Base-by-base conservation (phyloP, 2,329 filamentous ascomycete species). In the Corynespora cassiicola region DNA sequence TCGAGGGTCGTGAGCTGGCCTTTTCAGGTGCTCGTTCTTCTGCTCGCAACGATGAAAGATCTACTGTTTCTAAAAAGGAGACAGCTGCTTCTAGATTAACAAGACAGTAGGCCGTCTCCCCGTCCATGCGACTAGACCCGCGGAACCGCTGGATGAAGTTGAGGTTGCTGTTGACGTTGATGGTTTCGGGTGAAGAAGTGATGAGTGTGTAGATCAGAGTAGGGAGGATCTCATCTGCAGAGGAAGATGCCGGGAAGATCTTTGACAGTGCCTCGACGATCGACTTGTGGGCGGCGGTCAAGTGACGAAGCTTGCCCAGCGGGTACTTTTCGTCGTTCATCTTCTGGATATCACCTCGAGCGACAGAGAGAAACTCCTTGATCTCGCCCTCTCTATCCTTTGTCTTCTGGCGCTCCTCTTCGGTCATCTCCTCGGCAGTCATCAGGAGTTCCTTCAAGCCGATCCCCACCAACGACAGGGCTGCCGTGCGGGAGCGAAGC, bases 121-220 rank as follows among this genome's bases (percentile, higher is more conserved):
- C 94, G 40, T 95, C 90, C 23, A 97, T 81, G 58, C 92, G 96
- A 49, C 77, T 85, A 35, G 88, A 82, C 65, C 89, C 88, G 39
- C 94, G 84, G 65, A 99, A 99, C 46, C 87, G 78, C 63, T 97
- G 91, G 52, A 97, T 90, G 65, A 97, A 99, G 54, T 87, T 84
- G n/a, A 95, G 76, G 65, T 99, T 95, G 74, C 92, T 97, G 60
- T 96, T 90, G 38, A 91, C 86, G 65, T 91, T 88, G 31, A 97
- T 85, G 21, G 85, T 82, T 66, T 94, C 88, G 0, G 91, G 87
- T 0, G 90, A 86, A 28, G 91, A 86, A 3, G 90, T 96, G 63
- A 99, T 95, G 44, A 99, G 80, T 0, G 90, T 89, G 72, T 95
- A 99, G 46, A 99, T 99, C 47, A 99, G 79, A 68, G 95, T 96